Base-by-base conservation (phyloP, 2,329 filamentous ascomycete species). In the Ceratocystiopsis brevicomis region DNA sequence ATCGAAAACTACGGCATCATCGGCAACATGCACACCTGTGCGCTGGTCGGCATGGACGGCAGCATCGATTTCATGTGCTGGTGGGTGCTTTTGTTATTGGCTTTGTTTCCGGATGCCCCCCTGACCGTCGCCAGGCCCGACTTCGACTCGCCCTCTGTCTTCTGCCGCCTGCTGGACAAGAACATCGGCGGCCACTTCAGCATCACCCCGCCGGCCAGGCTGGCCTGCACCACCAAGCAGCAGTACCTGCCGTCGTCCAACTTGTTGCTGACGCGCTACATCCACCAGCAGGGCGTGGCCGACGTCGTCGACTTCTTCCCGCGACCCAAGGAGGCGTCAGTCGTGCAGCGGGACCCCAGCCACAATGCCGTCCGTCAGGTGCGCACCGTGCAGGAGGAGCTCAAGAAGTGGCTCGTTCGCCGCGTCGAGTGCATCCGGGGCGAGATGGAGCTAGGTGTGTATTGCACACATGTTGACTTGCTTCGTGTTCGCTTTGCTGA, bases 1-100 rank as follows among this genome's bases (percentile, higher is more conserved):
- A 81, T 84, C 50, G 80, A 85, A 54, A 73, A 85, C 58, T 85
- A 85, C 65, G 81, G 81, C 44, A 69, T 86, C 58, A 82, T 86
- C 52, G 81, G 81, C 19, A 84, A 85, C 54, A 83, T 86, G 79
- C 71, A 77, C 52, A 86, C 80, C 1, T 82, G 78, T 61, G 79
- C 80, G 14, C 62, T 84, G n/a, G 69, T 82, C 18, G 79, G 77
- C 50, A 80, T 81, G 54, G 75, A 80, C 53, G 80, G 80, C 19
- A 79, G 78, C 49, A 59, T 86, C 45, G 81, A 84, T 54, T 83
- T 76, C 52, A 81, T 85, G 78, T 85, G 79, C 58, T 86, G 79
- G 75, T 76, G 16, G 17, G 38, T 15, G 13, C 25, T 10, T 10
- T 9, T 30, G 6, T 30, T 30, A 9, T 6, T 2, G 19, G 4